Conservation (phyloP, 148 eudicot species). For the Cornus kousa region DNA sequence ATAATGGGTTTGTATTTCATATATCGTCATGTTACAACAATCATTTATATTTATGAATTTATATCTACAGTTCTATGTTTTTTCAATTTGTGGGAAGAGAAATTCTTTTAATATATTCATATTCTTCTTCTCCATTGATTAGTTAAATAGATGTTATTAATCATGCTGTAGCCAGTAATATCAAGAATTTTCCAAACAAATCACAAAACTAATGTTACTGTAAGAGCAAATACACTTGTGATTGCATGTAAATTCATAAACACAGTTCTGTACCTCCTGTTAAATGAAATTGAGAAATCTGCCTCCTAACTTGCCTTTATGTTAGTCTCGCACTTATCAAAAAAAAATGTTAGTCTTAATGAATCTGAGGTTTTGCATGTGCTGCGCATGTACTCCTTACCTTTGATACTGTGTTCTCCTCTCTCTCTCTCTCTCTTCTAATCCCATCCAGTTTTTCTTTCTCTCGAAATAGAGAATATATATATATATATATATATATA, state of each 20-base stretch:
- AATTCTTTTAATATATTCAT: too few relatives aligned
- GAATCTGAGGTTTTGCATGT: not conserved
- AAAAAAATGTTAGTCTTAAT: not conserved
- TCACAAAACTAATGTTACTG: not conserved
- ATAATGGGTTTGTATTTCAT: not conserved
- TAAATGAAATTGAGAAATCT: constrained; percentile 2
- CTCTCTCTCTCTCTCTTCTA: too few relatives aligned
- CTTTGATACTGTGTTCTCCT: not conserved
- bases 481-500: not conserved
- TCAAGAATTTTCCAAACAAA: not conserved
- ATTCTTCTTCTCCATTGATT: not conserved
- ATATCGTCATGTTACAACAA: not conserved
- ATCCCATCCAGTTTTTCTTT: not conserved
- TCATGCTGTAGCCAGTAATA: not conserved
- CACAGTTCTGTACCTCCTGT: not conserved
- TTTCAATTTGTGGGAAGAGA: too few relatives aligned
- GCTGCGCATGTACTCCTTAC: not conserved
- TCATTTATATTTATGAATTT: too few relatives aligned
- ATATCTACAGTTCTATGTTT: too few relatives aligned
- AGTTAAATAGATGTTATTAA: not conserved
- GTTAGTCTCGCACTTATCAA: not conserved
- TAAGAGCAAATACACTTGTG: not conserved
- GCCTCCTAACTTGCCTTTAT: constrained; percentile 4
- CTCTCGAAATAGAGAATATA: not conserved
- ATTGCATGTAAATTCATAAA: not conserved